phyloP scores from a whole-genome alignment of 768 basidiomycete genomes.

The Russula sp. region DNA sequence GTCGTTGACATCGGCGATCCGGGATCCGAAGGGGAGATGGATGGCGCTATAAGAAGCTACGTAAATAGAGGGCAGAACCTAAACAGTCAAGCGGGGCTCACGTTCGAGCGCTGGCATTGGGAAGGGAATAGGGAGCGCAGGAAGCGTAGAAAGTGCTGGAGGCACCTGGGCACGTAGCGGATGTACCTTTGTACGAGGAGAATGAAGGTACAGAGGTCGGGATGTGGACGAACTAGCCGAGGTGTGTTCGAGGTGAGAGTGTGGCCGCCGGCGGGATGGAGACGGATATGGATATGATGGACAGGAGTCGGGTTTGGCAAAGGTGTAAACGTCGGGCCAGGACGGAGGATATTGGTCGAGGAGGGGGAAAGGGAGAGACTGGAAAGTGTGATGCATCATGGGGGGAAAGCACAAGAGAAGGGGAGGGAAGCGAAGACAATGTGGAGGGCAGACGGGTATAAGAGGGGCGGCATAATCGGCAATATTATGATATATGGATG shows the following conservation, averaged over 20 bases:
- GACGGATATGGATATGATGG: neutral
- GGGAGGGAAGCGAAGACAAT: slow-evolving; percentile 9
- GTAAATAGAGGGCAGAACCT: neutral
- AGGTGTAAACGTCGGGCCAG: slow-evolving; percentile 5
- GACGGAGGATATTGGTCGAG: slow-evolving; percentile 22
- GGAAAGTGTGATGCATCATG: slow-evolving; percentile 27
- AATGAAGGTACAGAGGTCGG: neutral
- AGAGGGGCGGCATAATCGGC: slow-evolving; percentile 21
- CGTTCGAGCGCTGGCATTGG: slow-evolving; percentile 21
- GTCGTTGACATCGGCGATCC: slow-evolving; percentile 29
- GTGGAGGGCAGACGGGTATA: slow-evolving; percentile 22
- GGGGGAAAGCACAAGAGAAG: slow-evolving; percentile 4
- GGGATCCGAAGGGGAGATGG: slow-evolving; percentile 39
- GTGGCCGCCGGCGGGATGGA: slow-evolving; percentile 1
- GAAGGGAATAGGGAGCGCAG: slow-evolving; percentile 7
- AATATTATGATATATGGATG: slow-evolving; percentile 21
- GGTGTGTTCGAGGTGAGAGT: neutral
- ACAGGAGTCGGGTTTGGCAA: slow-evolving; percentile 16
- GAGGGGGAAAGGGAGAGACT: slow-evolving; percentile 23
- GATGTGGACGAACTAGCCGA: slow-evolving; percentile 3
- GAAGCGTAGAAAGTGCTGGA: slow-evolving; percentile 3
- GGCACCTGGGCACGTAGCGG: slow-evolving; percentile 5
- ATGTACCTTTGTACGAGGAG: slow-evolving; percentile 2
- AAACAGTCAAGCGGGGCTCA: slow-evolving; percentile 27
- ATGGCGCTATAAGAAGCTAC: slow-evolving; percentile 29